These are phyloP conservation scores for Daldinia sp. DNA, from an alignment of 2,329 filamentous ascomycete genomes.

Conservation along the genomic window DNA sequence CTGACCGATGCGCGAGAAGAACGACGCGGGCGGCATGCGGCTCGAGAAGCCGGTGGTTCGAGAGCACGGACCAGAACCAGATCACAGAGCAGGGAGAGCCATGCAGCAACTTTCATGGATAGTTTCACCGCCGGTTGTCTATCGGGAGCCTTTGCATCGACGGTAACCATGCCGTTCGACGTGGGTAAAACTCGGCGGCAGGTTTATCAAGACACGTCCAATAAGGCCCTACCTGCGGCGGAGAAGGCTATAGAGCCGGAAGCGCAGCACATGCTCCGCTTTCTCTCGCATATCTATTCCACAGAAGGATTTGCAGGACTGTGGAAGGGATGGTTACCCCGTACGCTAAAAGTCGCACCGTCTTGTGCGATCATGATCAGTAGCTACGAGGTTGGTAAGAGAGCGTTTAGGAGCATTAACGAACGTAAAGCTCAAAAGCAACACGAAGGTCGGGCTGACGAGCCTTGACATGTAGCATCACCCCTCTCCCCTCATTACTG, in stretches of 20 bases:
- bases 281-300: conserved; percentile 90
- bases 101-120: conserved; percentile 81
- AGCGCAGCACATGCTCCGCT: conserved; percentile 77
- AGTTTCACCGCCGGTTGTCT: conserved; percentile 86
- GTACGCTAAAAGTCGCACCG: conserved; percentile 92
- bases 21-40: conserved; percentile 53
- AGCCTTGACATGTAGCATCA: conserved; percentile 28
- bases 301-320: conserved; percentile 83
- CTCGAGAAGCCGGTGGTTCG: conserved; percentile 46
- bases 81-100: conserved; percentile 73
- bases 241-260: conserved; percentile 65
- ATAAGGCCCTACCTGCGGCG: conserved; percentile 42
- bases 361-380: conserved; percentile 99
- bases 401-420: conserved; percentile 81
- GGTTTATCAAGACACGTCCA: conserved; percentile 70
- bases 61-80: conserved; percentile 57
- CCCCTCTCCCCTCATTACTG: conserved; percentile 35
- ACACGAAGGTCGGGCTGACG: conserved; percentile 19
- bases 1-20: conserved; percentile 74
- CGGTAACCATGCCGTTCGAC: conserved; percentile 94
- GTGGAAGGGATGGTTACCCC: conserved; percentile 90
- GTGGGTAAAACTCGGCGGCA: conserved; percentile 97
- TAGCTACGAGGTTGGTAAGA: conserved; percentile 95
- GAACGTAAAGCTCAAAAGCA: conserved; percentile 51
- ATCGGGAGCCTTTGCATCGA: conserved; percentile 84